Evolutionary conservation across 2,329 filamentous ascomycete genomes (phyloP).

Genomic region (Ambrosiella xylebori): DNA sequence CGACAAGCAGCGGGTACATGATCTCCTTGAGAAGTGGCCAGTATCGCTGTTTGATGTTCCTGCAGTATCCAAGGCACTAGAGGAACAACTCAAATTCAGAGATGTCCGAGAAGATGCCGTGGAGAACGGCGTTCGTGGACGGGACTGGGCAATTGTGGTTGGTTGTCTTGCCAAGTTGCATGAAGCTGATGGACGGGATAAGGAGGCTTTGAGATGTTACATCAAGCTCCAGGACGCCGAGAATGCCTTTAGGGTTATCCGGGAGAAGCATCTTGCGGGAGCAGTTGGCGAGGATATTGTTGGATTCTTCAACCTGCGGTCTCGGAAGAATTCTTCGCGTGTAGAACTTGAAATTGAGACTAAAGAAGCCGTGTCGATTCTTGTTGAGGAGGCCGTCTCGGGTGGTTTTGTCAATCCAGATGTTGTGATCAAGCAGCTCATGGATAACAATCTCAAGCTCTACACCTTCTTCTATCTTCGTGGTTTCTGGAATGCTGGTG

Average conservation of each 20-base stretch:
- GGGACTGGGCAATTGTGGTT: constrained; percentile 82
- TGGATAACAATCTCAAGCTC: constrained; percentile 45
- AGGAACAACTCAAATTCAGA: constrained; percentile 63
- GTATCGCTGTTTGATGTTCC: constrained; percentile 67
- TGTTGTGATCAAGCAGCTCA: constrained; percentile 62
- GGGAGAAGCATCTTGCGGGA: constrained; percentile 77
- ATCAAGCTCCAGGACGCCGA: constrained; percentile 86
- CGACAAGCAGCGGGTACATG: constrained; percentile 57
- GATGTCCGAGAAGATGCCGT: constrained; percentile 61
- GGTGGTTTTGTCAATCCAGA: constrained; percentile 68
- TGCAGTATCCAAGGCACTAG: constrained; percentile 58
- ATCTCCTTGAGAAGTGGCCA: constrained; percentile 70
- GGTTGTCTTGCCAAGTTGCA: constrained; percentile 73
- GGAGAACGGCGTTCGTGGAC: constrained; percentile 51
- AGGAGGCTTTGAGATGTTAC: constrained; percentile 75
- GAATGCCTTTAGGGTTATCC: constrained; percentile 69
- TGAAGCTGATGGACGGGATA: constrained; percentile 60
- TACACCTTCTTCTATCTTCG: constrained; percentile 90
- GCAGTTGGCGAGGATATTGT: constrained; percentile 80
- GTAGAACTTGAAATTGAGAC: constrained; percentile 67
- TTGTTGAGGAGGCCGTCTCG: constrained; percentile 70
- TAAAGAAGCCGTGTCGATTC: constrained; percentile 64
- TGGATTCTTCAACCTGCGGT: constrained; percentile 71
- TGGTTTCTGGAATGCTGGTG: constrained; percentile 56
- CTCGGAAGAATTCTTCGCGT: constrained; percentile 49